These are phyloP conservation scores for Calycina herbarum DNA, from an alignment of 2,329 filamentous ascomycete genomes.

Conservation along the genomic window DNA sequence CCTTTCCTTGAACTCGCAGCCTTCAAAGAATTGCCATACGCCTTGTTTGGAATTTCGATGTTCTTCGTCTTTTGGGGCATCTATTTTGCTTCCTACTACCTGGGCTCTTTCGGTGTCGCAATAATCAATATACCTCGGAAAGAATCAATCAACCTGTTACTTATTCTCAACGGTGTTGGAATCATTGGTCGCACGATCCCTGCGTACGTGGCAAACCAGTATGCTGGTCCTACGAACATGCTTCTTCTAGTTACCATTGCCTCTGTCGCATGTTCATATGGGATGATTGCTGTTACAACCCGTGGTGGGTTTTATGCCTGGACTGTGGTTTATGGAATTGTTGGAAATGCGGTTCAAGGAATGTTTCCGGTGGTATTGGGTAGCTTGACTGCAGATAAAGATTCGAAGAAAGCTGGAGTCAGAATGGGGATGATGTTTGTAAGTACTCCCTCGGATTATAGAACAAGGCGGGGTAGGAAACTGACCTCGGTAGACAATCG, in stretches of 20 bases:
- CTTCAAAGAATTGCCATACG: slow-evolving; percentile 2
- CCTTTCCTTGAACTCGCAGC: neutral
- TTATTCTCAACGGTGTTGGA: slow-evolving; percentile 51
- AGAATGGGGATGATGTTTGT: slow-evolving; percentile 56
- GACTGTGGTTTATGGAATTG: slow-evolving; percentile 51
- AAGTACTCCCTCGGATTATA: neutral
- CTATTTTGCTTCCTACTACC: slow-evolving; percentile 10
- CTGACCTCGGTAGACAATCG: slow-evolving; percentile 38
- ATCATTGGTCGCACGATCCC: slow-evolving; percentile 48
- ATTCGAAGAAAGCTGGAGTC: slow-evolving; percentile 52
- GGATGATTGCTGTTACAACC: slow-evolving; percentile 51
- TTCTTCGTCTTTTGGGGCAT: slow-evolving; percentile 9
- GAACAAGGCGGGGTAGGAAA: neutral
- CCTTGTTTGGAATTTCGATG: slow-evolving; percentile 1
- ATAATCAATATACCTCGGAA: slow-evolving; percentile 39
- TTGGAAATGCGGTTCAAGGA: slow-evolving; percentile 50
- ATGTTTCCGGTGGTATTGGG: slow-evolving; percentile 53
- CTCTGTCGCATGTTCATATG: slow-evolving; percentile 40
- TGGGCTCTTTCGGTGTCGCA: slow-evolving; percentile 37
- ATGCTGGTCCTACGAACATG: slow-evolving; percentile 51
- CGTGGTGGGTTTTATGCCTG: slow-evolving; percentile 49
- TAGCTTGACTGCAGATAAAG: slow-evolving; percentile 49
- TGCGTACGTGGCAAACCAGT: slow-evolving; percentile 46
- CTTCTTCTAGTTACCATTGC: slow-evolving; percentile 46
- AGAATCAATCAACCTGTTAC: slow-evolving; percentile 41